Evolutionary conservation across 306 rosid genomes (phyloP).

Genomic region (Vigna radiata): DNA sequence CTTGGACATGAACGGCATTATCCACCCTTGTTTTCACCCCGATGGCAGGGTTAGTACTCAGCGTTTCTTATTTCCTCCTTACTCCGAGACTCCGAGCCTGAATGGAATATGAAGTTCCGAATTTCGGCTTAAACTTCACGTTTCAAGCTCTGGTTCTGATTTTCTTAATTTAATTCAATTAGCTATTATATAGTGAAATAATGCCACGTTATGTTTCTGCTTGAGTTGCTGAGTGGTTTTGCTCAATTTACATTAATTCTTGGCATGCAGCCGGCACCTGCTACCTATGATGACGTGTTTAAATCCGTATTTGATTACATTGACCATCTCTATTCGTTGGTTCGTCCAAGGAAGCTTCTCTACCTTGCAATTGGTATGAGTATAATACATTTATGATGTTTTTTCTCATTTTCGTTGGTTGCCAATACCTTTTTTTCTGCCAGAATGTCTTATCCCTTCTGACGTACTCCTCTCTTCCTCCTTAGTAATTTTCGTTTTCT

Average conservation of each 20-base stretch:
- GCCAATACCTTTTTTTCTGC: background rate
- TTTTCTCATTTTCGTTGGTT: slow-evolving; percentile 16
- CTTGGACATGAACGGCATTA: slow-evolving; percentile 84
- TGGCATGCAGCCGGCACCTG: slow-evolving; percentile 72
- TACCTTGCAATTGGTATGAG: slow-evolving; percentile 79
- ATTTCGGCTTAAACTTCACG: slow-evolving; percentile 21
- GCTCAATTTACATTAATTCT: slow-evolving; percentile 11
- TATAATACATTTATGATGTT: background rate
- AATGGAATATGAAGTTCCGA: background rate
- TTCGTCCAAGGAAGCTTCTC: slow-evolving; percentile 88
- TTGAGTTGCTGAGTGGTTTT: background rate
- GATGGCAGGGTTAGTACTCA: slow-evolving; percentile 63
- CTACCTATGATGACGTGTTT: slow-evolving; percentile 74
- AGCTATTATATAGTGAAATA: background rate
- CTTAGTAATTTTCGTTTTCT: background rate
- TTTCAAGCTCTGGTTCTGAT: background rate
- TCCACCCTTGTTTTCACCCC: slow-evolving; percentile 90
- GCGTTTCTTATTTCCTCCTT: background rate
- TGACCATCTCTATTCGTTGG: slow-evolving; percentile 78
- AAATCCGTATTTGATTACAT: slow-evolving; percentile 72
- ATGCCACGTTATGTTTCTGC: background rate
- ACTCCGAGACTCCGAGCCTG: background rate
- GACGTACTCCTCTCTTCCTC: background rate
- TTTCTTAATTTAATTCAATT: background rate
- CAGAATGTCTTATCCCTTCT: background rate